Evolutionary conservation across 371 early-diverging fungal genomes (phyloP), one percentile per base, ranked within the genome.

Genomic region (Ordospora colligata): DNA sequence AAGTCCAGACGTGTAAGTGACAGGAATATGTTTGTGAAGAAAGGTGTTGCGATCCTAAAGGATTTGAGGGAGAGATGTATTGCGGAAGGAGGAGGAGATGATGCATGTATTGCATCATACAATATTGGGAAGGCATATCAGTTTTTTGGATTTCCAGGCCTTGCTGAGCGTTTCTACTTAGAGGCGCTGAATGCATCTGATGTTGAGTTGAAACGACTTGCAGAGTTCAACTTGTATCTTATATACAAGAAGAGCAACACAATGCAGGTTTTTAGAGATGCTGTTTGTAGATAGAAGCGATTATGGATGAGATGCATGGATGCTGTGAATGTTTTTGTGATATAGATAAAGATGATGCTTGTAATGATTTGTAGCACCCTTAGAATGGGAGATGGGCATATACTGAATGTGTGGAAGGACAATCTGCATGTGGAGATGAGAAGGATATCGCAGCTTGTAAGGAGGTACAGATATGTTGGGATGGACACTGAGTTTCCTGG

Each of bases 401-500:
- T 85, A 58, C 63, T 73, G 53, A 81, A 94, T 83, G 95, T 94
- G 58, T 94, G 99, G 99, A 93, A 91, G 49, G 89, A 91, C 77
- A 98, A 95, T 85, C 86, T 98, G 63, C 93, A 94, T 79, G 88
- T 89, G 66, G 97, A 96, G 86, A 92, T 98, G 89, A 88, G 86
- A 11, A 87, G 88, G 62, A 87, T 98, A 74, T 90, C 95, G 64
- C 88, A 90, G 77, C 85, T 93, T 23, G 90, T 97, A 17, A 90
- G 91, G 81, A 87, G 89, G 69, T 98, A 95, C 78, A 92, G 91
- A 40, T 95, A 93, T 85, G 87, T 97, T 25, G 88, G 96, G 22
- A 98, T 98, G 97, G 94, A 98, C 85, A 98, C 97, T 7, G 99
- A 98, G 85, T 98, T 98, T 80, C 99, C 99, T 50, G 99, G 99